Percentiles rank a stretch among this genome's conserved stretches.
Evolutionary conservation across 2,329 filamentous ascomycete species (phyloP).

Genomic region (Cladophialophora exuberans): DNA sequence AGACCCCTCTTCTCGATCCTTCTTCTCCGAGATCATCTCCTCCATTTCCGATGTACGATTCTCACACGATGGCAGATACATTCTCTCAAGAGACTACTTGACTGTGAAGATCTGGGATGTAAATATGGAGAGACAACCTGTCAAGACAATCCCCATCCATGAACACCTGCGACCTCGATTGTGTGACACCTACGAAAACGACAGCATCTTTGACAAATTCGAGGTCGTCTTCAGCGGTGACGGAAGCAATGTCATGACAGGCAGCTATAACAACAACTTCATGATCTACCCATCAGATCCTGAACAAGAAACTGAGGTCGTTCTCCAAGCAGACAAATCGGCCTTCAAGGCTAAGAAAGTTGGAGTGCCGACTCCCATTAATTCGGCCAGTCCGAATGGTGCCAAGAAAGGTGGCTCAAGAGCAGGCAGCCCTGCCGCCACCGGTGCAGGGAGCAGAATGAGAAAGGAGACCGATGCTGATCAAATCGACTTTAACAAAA

Average conservation of each 20-base stretch:
- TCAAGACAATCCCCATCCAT: slow-evolving; percentile 99
- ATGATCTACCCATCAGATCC: slow-evolving; percentile 99
- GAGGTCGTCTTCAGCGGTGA: slow-evolving; percentile 99
- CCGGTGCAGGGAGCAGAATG: slow-evolving; percentile 88
- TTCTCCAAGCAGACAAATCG: slow-evolving; percentile 96
- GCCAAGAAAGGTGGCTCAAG: slow-evolving; percentile 86
- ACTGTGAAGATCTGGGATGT: slow-evolving; percentile 99
- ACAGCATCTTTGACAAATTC: slow-evolving; percentile 99
- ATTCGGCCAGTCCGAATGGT: slow-evolving; percentile 72
- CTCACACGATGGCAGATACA: slow-evolving; percentile 94
- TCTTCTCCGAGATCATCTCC: slow-evolving; percentile 99
- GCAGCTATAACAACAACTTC: slow-evolving; percentile 99
- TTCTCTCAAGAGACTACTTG: slow-evolving; percentile 94
- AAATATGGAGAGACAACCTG: slow-evolving; percentile 95
- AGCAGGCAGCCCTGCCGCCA: slow-evolving; percentile 81
- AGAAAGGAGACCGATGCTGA: slow-evolving; percentile 98
- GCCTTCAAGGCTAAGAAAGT: slow-evolving; percentile 99
- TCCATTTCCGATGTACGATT: slow-evolving; percentile 99
- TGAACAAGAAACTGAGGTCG: slow-evolving; percentile 94
- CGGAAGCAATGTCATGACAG: slow-evolving; percentile 98
- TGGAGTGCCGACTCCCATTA: slow-evolving; percentile 95
- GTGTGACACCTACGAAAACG: slow-evolving; percentile 98
- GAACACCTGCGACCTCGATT: slow-evolving; percentile 92
- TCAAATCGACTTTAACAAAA: slow-evolving; percentile 99
- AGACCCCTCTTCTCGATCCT: slow-evolving; percentile 92